phyloP scores from a whole-genome alignment of 2,329 filamentous ascomycete genomes.

The Cylindrodendrum hubeiense region DNA sequence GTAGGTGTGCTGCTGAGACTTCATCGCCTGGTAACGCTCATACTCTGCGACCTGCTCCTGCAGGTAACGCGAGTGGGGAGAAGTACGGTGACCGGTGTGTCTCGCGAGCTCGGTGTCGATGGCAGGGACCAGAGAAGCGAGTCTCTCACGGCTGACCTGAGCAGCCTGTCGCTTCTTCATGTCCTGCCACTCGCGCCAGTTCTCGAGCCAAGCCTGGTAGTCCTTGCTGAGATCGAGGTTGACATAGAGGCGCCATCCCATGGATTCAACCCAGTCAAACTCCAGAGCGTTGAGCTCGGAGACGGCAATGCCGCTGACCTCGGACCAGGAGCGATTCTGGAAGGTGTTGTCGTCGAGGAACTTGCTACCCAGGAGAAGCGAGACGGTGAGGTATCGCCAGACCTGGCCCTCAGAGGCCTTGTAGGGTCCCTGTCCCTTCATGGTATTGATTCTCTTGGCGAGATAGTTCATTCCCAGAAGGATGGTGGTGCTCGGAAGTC shows the following conservation, averaged over 20 bases:
- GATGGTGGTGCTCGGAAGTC: slow-evolving; percentile 91
- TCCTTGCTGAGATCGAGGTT: slow-evolving; percentile 83
- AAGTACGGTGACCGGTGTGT: slow-evolving; percentile 52
- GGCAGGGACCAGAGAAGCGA: slow-evolving; percentile 61
- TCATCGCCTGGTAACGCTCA: slow-evolving; percentile 61
- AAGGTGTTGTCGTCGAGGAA: slow-evolving; percentile 98
- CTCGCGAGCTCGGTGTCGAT: slow-evolving; percentile 59
- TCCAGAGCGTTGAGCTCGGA: slow-evolving; percentile 87
- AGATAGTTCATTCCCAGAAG: slow-evolving; percentile 91
- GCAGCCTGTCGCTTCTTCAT: slow-evolving; percentile 66
- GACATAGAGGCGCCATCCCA: slow-evolving; percentile 88
- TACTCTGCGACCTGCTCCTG: slow-evolving; percentile 69
- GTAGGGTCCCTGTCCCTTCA: slow-evolving; percentile 69
- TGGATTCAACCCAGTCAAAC: slow-evolving; percentile 86
- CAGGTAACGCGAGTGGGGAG: slow-evolving; percentile 60
- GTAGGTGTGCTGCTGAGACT: slow-evolving; percentile 56
- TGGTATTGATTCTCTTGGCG: slow-evolving; percentile 83
- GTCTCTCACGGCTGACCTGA: slow-evolving; percentile 62
- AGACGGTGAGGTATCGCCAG: slow-evolving; percentile 88
- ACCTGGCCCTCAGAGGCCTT: slow-evolving; percentile 77
- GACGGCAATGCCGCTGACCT: slow-evolving; percentile 91
- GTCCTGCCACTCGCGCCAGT: slow-evolving; percentile 69
- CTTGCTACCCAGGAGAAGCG: slow-evolving; percentile 90
- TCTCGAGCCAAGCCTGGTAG: slow-evolving; percentile 72
- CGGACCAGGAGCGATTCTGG: slow-evolving; percentile 96